Base-by-base conservation (phyloP, 805 yeast genomes). In the Citeromyces matritensis region DNA sequence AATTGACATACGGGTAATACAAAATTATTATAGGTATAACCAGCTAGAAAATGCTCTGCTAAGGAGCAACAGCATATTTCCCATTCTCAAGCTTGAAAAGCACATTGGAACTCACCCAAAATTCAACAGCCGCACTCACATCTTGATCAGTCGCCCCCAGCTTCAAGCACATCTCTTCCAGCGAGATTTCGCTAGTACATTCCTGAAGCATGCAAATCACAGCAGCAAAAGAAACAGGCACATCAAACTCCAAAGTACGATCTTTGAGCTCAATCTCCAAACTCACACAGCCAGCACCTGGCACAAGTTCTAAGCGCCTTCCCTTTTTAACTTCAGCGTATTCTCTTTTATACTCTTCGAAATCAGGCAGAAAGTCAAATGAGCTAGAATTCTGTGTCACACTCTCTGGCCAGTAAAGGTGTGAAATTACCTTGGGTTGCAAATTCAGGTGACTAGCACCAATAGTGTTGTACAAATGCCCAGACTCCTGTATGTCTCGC, bases 381-480 rank as follows among this genome's bases (percentile, higher is more conserved):
- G 21, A 17, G 21, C 21, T 7, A 7, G 21, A 17, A 17, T 17
- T 7, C 7, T 17, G 21, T 17, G 21, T 50, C 19, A 58, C 43
- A n/a, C 67, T 43, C 4, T 61, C 55, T 1, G 86, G 83, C 98
- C 98, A 88, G 47, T 74, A 88, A 12, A 80, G 49, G 37, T 78
- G 70, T 1, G 95, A 84, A 8, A 88, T 53, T 12, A 84, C 60
- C 3, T 77, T 61, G 0, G 82, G 69, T 33, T 69, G 70, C 23
- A 75, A 55, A 2, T 37, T 36, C 4, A 41, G 35, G 9, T 51
- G 39, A 30, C 44, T 33, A 17, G 38, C 27, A 13, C 31, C 10
- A 17, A 17, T 17, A 7, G 7, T 17, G 5, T 17, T 17, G 21
- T 17, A 17, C 21, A 17, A 17, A 7, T 17, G 21, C 7, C 7